Base-by-base conservation (phyloP, 805 yeast species). In the Yarrowia deformans region DNA sequence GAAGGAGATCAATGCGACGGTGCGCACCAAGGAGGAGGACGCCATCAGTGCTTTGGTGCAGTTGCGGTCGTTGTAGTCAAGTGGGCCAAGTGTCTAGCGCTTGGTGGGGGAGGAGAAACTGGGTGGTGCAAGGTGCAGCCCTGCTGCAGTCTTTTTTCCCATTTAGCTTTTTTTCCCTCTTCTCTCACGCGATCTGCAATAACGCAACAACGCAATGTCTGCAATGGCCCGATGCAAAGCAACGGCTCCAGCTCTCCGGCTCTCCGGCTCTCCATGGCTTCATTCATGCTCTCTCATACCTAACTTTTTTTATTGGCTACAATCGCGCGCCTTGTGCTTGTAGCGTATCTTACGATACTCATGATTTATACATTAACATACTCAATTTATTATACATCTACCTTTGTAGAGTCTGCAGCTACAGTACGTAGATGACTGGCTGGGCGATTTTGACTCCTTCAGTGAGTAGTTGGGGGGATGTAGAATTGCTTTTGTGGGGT, bases 11-110 rank as follows among this genome's bases (percentile, higher is more conserved):
- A 60, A 60, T 12, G 50, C 66, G 29, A 52, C 42, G 14, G 66
- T 60, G 50, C 68, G 67, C 73, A 75, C 50, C 73, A 78, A 50
- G 68, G 85, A 83, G 73, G 87, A 85, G 75, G 84, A 84, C 69
- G 91, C 91, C 1, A 88, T 88, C 3, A 82, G 83, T 72, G 91
- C 90, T 3, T 81, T 88, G 72, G 68, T 63, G 14, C 68, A 63
- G 48, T 56, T 63, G 50, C 63, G 63, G 63, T 56, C 63, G 63
- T 42, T 56, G 48, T 56, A 56, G 34, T 23, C 14, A 4, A 13
- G n/a, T 23, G 45, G 46, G n/a, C n/a, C n/a, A n/a, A n/a, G n/a
- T n/a, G n/a, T n/a, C n/a, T 23, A 23, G 29, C 29, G 29, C 29
- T 23, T 18, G 8, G 32, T 16, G 52, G 34, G 52, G 35, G 12